Evolutionary conservation across 2,329 filamentous ascomycete species (phyloP), one percentile per base, ranked within the genome.

Genomic region (Gaeumannomyces sp.): DNA sequence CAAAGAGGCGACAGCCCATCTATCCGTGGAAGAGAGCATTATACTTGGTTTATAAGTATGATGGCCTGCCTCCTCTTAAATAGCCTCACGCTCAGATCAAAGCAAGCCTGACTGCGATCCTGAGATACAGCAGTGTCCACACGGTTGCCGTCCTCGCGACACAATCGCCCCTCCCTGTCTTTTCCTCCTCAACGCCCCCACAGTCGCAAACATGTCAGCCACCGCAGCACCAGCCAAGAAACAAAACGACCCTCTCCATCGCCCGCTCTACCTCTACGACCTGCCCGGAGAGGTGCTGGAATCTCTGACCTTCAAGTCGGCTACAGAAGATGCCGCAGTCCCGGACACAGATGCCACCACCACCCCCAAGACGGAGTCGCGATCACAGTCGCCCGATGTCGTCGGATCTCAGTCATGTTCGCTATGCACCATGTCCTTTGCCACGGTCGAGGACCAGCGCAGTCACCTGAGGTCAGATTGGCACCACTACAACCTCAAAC

Each of bases 401-500:
- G 82, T 84, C 53, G 85, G 86, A 13, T 84, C 90, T 7, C 93
- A 91, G 66, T 85, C 92, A 19, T 99, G 95, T 75, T 87, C 89
- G 1, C 82, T 98, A 5, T 99, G 95, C 77, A 81, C 83, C 56
- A 82, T 93, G 53, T 80, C 83, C 6, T 97, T 96, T 71, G 73
- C 82, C 38, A 89, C 83, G 13, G 83, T 96, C 10, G 82, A 87
- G 67, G 94, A 98, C 67, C 94, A 98, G 74, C 86, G 92, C 67
- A 84, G 86, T 66, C 95, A 99, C 76, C 87, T 92, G 65, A 90
- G 91, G 71, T 97, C 94, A 13, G 95, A 99, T 72, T 82, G 96
- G 61, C 95, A 99, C 75, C 85, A 89, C 69, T 99, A 97, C 78
- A 99, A 99, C 74, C 78, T 98, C 67, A 98, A 97, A 77, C 91